phyloP scores from a whole-genome alignment of 1,284 basidiomycete species.

The Boletus smithii region DNA sequence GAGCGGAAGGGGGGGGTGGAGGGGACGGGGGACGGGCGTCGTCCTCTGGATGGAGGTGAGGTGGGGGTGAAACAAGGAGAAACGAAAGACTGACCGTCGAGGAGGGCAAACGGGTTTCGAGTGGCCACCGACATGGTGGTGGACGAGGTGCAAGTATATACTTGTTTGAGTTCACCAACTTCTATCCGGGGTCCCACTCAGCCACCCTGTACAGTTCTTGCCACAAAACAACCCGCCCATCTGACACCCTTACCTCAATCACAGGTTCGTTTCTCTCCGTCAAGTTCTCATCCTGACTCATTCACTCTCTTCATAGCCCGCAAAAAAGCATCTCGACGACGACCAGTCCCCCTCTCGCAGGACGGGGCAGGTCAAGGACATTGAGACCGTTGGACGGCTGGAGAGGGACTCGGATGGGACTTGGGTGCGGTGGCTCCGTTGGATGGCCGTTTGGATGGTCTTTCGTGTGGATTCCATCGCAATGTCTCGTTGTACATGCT shows the following conservation, averaged over 20 bases:
- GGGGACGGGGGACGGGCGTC: constrained; percentile 46
- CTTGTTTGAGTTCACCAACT: neutral
- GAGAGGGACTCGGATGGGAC: constrained; percentile 71
- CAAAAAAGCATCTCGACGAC: constrained; percentile 89
- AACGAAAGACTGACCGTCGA: constrained; percentile 55
- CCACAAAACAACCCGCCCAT: constrained; percentile 14
- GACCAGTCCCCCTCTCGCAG: constrained; percentile 63
- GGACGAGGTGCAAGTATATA: constrained; percentile 17
- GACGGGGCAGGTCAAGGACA: constrained; percentile 76
- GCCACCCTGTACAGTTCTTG: constrained; percentile 56
- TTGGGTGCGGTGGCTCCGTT: constrained; percentile 78
- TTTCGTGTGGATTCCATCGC: constrained; percentile 65
- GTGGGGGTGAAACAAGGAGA: neutral
- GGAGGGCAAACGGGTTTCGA: constrained; percentile 76
- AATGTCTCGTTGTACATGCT: constrained; percentile 89
- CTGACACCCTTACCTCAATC: constrained; percentile 36
- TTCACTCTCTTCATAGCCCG: constrained; percentile 40
- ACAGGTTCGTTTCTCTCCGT: constrained; percentile 50
- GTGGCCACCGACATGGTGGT: constrained; percentile 78
- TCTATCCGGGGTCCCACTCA: constrained; percentile 40
- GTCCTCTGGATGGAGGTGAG: constrained; percentile 33
- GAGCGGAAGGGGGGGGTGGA: constrained; percentile 36
- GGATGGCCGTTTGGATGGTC: constrained; percentile 58
- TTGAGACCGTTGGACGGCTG: constrained; percentile 83
- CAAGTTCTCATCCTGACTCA: too few species aligned